Base-by-base conservation (phyloP, 805 yeast species). In the Starmerella floricola region DNA sequence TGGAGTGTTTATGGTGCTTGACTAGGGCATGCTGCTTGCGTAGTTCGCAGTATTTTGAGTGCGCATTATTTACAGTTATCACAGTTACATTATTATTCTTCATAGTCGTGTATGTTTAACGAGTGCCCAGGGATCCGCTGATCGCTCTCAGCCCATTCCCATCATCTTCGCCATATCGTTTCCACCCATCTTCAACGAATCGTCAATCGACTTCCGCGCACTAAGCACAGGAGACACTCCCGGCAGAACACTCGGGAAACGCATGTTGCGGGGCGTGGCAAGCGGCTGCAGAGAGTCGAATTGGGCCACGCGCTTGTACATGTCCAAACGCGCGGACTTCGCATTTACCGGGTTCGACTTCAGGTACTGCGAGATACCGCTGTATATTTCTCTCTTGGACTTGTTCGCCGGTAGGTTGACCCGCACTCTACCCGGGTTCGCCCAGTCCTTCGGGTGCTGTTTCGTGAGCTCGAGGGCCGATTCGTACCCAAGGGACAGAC, bases 381-480 rank as follows among this genome's bases (percentile, higher is more conserved):
- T 66, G 59, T 81, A 64, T 36, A 88, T 61, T 36, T 74, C 76
- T 53, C 93, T 74, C 58, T 87, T 86, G 26, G 50, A 31, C 35
- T 29, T 70, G 54, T 76, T 79, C 5, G 31, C 29, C 11, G 47
- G 41, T 31, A 84, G 51, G 34, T 76, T 65, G 18, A 86, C 79
- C 51, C 94, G 74, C 28, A 91, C 87, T 55, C 97, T 72, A n/a
- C 98, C 98, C 4, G 96, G 93, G 57, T 88, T 88, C 51, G 97
- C 94, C 72, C 79, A 91, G 62, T 88, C 97, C 61, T 87, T 94
- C 11, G 97, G 97, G 62, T 88, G 98, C 1, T 80, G 62, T 64
- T 86, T 91, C 46, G 80, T 84, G 47, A 88, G 72, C 69, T 39
- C 70, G 32, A 60, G 51, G 18, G 62, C 61, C 4, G 57, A 47